Evolutionary conservation across 768 basidiomycete genomes (phyloP).

Genomic region (Boletus huronensis): DNA sequence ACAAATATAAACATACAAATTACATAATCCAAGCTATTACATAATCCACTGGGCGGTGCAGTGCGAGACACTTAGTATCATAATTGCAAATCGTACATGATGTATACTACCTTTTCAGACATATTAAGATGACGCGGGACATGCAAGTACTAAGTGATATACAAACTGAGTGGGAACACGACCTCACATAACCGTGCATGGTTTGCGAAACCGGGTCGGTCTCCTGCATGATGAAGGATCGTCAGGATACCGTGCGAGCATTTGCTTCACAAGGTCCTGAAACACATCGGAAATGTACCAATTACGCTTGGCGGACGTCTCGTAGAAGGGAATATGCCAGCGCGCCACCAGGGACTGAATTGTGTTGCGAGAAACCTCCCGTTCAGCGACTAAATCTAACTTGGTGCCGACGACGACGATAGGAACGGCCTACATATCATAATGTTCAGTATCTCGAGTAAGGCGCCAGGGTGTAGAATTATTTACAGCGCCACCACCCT

Average conservation of each 20-base stretch:
- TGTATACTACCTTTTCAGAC: conserved; percentile 4
- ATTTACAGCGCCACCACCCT: conserved; percentile 62
- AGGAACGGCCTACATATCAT: conserved; percentile 50
- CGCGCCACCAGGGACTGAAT: conserved; percentile 61
- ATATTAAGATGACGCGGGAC: not conserved
- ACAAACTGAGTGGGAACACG: conserved; percentile 1
- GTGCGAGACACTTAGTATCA: conserved; percentile 2
- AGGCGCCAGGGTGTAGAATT: not conserved
- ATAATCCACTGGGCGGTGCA: not conserved
- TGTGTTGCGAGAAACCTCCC: conserved; percentile 65
- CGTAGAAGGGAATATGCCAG: conserved; percentile 78
- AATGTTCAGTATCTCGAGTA: conserved; percentile 2
- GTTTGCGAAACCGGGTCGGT: conserved; percentile 22
- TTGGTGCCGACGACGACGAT: conserved; percentile 88
- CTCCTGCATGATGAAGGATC: conserved; percentile 35
- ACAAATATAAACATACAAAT: conserved; percentile 11
- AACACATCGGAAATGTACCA: conserved; percentile 81
- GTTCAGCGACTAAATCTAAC: conserved; percentile 73
- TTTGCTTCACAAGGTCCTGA: conserved; percentile 70
- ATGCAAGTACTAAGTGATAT: conserved; percentile 6
- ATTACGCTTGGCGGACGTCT: conserved; percentile 84
- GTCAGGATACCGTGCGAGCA: conserved; percentile 62
- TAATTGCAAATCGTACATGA: conserved; percentile 8
- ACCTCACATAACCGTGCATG: conserved; percentile 40
- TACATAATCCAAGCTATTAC: conserved; percentile 7